These are phyloP conservation scores for Fomitopsis betulina DNA, from an alignment of 1,284 basidiomycete species.

Conservation along the genomic window DNA sequence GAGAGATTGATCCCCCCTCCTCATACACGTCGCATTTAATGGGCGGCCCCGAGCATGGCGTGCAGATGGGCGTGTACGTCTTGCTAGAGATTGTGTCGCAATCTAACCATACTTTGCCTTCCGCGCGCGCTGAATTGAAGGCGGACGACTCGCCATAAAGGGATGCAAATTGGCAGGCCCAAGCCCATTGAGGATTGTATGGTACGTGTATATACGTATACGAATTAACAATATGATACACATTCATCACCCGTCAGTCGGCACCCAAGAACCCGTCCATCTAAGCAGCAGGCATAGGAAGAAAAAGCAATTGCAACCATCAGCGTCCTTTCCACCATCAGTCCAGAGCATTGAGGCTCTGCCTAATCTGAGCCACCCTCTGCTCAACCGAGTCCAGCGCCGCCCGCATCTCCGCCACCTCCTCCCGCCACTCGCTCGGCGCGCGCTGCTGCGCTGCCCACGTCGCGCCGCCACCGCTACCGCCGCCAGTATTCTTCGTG, in stretches of 20 bases:
- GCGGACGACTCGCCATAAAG: no score
- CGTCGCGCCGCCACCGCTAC: neutral
- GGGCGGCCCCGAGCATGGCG: neutral
- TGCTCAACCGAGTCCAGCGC: constrained; percentile 42
- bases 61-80: neutral
- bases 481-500: constrained; percentile 24
- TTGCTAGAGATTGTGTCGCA: neutral
- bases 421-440: constrained; percentile 37
- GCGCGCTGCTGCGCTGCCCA: constrained; percentile 12
- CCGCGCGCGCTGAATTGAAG: no score
- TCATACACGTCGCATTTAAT: neutral
- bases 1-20: neutral
- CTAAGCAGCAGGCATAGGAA: neutral
- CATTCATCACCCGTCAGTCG: neutral
- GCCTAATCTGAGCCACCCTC: constrained; percentile 21
- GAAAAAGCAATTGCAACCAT: neutral
- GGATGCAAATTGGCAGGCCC: neutral
- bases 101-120: neutral
- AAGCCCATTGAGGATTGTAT: neutral
- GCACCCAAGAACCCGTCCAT: neutral
- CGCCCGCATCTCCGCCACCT: constrained; percentile 45
- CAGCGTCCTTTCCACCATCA: neutral
- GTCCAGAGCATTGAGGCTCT: constrained; percentile 10
- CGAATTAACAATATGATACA: neutral
- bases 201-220: neutral